Evolutionary conservation across 208 protist species (phyloP), one percentile per base, ranked within the genome.

Genomic region (Acanthamoeba healyi): DNA sequence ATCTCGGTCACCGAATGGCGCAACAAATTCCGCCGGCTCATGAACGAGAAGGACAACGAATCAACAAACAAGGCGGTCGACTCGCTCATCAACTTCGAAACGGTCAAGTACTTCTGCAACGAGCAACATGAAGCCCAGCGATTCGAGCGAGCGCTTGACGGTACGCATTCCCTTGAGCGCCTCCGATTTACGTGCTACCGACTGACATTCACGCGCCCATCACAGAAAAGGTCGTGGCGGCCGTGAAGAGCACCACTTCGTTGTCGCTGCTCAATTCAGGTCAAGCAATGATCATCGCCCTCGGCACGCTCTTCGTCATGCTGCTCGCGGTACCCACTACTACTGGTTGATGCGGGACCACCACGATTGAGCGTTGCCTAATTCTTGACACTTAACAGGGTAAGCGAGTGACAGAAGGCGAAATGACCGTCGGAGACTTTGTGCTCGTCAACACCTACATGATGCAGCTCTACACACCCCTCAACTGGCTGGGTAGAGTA

Each of bases 371-470:
- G n/a, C 86, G 46, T 84, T 10, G 12, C 58, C 22, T 93, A n/a
- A n/a, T n/a, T n/a, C n/a, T n/a, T n/a, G n/a, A n/a, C n/a, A n/a
- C n/a, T n/a, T n/a, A n/a, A n/a, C 54, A 91, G 84, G 91, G 91
- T 17, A 63, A 87, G 26, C 56, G 56, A 54, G 91, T 58, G 17
- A 51, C 56, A 15, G 32, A 36, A 32, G 95, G 96, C 7, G 70
- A 82, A 9, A 84, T 98, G 87, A 98, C 95, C 0, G 96, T 98
- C 0, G 97, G 97, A 70, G 96, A 98, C 67, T 88, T 98, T 22
- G 97, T 98, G 1, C 92, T 98, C 81, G 88, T 98, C n/a, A 97
- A 97, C 90, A 96, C 95, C 32, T 94, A 97, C 40, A 24, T 98
- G 24, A 96, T 98, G 58, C 97, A 98, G 84, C 94, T 98, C 14